Evolutionary conservation across 2,329 filamentous ascomycete species (phyloP), one percentile per base, ranked within the genome.

Genomic region (Rutstroemia sp.): DNA sequence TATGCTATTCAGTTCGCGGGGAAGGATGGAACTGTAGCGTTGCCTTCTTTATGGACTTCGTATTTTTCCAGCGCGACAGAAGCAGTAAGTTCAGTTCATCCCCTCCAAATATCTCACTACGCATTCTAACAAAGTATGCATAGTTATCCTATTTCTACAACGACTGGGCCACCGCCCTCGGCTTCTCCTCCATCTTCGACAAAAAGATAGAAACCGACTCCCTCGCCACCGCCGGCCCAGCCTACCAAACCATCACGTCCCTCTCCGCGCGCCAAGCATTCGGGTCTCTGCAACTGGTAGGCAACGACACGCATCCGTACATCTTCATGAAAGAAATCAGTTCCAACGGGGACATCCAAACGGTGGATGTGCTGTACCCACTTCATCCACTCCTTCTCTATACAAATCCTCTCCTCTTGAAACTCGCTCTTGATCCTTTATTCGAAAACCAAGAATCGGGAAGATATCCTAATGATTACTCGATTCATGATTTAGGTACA

Each of bases 321-420:
- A 62, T 75, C 7, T 83, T 83, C 67, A 68, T 82, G 57, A 89
- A 95, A 69, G 90, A 95, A 69, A 95, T 95, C 66, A 90, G 87
- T 59, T 92, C 88, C 3, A 86, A 95, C 67, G 89, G 90, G 38
- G 92, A 95, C 64, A 84, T 84, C 61, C 88, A 95, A 69, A 95
- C 90, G 0, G 89, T 95, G 21, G 89, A 94, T 71, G 88, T 95
- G 61, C 92, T 95, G 63, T 95, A 91, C 73, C 89, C 89, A 0
- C 82, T 88, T 0, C 88, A 88, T 68, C 89, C 89, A 0, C 86
- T 94, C 71, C 85, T 94, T 70, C 78, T 92, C 61, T 95, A 94
- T 69, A 84, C 88, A 2, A 92, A 94, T 69, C 81, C 84, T 0
- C 73, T 77, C 0, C 70, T 84, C 5, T 71, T 86, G 41, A 79